A percentile compares a stretch with the other conserved stretches of the same genome.
These are phyloP conservation scores for Skeletonema potamos DNA, from an alignment of 108 stramenopile species.

Conservation along the genomic window DNA sequence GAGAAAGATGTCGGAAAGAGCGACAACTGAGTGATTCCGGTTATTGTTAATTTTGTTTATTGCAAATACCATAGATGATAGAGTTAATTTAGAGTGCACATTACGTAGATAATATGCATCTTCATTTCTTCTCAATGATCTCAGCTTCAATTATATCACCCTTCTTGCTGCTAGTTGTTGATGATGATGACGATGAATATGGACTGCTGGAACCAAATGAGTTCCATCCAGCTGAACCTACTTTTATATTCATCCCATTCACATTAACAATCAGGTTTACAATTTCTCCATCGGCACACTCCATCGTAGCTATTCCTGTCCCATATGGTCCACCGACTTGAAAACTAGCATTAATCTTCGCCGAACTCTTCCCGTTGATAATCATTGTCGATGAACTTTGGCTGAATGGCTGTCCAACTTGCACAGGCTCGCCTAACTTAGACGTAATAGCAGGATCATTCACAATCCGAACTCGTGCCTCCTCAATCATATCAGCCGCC, in stretches of 20 bases:
- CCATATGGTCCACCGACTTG: constrained; percentile 49
- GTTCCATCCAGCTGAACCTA: constrained; percentile 16
- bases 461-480: constrained; percentile 52
- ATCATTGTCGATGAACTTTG: constrained; percentile 53
- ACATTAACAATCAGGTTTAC: constrained; percentile 50
- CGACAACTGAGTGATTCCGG: too few species aligned
- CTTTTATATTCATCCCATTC: constrained; percentile 44
- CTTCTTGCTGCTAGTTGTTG: constrained; percentile 32
- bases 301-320: constrained; percentile 54
- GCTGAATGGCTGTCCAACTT: constrained; percentile 67
- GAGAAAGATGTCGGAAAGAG: neutral
- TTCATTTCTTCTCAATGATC: constrained; percentile 68
- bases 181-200: constrained; percentile 1
- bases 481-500: constrained; percentile 59
- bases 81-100: too few species aligned
- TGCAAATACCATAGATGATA: too few species aligned
- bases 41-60: neutral
- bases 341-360: constrained; percentile 55
- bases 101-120: neutral
- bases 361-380: constrained; percentile 63
- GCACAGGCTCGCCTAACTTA: constrained; percentile 62
- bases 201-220: neutral
- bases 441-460: constrained; percentile 38
- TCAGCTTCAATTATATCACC: constrained; percentile 76
- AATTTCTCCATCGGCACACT: constrained; percentile 57